Evolutionary conservation across 1,284 basidiomycete genomes (phyloP).

Genomic region (Sporisorium graminicola): DNA sequence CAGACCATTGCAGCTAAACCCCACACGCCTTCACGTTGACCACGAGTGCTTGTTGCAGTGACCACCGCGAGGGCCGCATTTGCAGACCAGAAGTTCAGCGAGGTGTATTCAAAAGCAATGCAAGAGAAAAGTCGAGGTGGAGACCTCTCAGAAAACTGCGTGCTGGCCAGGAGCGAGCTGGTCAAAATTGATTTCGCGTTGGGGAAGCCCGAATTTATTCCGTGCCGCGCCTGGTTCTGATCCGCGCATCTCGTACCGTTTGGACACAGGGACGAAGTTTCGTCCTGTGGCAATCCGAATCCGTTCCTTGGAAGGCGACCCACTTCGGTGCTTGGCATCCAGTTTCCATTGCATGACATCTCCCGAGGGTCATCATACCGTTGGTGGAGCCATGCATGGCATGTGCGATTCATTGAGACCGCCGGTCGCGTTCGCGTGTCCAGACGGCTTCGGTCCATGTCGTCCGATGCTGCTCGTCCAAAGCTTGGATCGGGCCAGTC

Average conservation of each 20-base stretch:
- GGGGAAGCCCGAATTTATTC: not conserved
- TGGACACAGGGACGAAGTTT: conserved; percentile 7
- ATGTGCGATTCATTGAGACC: not conserved
- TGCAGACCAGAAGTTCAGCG: not conserved
- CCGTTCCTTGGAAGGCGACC: not conserved
- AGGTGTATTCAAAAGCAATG: not conserved
- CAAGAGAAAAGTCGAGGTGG: not conserved
- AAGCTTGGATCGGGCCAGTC: not conserved
- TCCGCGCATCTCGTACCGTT: not conserved
- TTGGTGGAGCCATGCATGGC: not conserved
- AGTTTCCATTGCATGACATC: conserved; percentile 1
- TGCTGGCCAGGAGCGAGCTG: conserved; percentile 1
- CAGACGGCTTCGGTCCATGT: not conserved
- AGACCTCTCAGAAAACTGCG: not conserved
- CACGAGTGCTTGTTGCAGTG: no score
- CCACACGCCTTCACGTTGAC: not conserved
- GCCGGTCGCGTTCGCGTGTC: not conserved
- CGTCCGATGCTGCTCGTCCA: not conserved
- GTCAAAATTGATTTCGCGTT: conserved; percentile 16
- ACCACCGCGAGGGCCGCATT: not conserved
- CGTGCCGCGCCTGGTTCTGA: conserved; percentile 6
- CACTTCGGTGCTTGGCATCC: conserved; percentile 9
- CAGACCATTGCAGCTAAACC: not conserved
- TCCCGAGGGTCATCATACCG: not conserved
- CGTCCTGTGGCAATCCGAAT: not conserved